Evolutionary conservation across 2,329 filamentous ascomycete genomes (phyloP).

Genomic region (Aspergillus proliferans): DNA sequence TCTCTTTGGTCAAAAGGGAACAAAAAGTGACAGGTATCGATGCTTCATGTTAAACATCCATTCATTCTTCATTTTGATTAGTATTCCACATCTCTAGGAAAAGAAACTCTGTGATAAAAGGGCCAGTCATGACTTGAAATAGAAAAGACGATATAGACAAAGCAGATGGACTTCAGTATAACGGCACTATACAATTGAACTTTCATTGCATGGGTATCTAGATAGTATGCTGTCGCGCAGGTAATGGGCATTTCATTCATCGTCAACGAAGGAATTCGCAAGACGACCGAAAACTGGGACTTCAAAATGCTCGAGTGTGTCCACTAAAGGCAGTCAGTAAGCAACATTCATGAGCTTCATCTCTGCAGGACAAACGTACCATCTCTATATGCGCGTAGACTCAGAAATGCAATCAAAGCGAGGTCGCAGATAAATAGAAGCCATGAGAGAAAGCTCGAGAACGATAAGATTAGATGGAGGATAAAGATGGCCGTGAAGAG

Average conservation of each 20-base stretch:
- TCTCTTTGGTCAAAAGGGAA: no score
- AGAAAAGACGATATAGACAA: background rate
- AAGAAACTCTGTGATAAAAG: background rate
- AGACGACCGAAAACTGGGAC: constrained; percentile 79
- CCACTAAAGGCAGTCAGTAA: constrained; percentile 41
- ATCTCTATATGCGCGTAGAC: constrained; percentile 75
- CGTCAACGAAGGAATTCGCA: constrained; percentile 84
- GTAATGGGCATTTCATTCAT: constrained; percentile 53
- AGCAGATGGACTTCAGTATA: background rate
- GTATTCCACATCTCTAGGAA: background rate
- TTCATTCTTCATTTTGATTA: background rate
- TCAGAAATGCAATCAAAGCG: constrained; percentile 67
- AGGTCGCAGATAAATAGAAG: constrained; percentile 71
- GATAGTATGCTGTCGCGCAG: background rate
- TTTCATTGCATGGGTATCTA: background rate
- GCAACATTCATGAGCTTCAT: background rate
- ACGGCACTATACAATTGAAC: background rate
- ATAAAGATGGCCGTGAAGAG: constrained; percentile 68
- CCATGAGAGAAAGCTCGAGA: constrained; percentile 80
- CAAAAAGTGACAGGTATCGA: background rate
- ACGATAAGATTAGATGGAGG: constrained; percentile 78
- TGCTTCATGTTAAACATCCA: background rate
- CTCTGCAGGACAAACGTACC: constrained; percentile 46
- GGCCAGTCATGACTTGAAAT: background rate
- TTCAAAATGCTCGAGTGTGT: constrained; percentile 66